These are phyloP conservation scores for Phylloporus sp. DNA, from an alignment of 768 basidiomycete genomes.

Conservation along the genomic window DNA sequence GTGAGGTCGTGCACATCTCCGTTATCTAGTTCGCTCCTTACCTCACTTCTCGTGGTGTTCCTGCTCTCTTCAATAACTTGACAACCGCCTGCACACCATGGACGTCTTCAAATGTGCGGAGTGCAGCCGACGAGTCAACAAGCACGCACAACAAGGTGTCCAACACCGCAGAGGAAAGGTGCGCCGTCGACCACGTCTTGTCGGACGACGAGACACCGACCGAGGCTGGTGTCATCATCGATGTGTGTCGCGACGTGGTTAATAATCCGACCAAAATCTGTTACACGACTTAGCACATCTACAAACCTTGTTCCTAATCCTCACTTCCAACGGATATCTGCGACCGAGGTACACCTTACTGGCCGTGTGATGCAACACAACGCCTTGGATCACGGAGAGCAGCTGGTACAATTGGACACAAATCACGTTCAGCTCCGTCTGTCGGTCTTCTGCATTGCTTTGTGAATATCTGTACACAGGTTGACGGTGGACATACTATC, in stretches of 20 bases:
- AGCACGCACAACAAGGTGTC: slow-evolving; percentile 85
- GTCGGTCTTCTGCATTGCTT: slow-evolving; percentile 36
- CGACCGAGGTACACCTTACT: slow-evolving; percentile 73
- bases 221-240: slow-evolving; percentile 26
- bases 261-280: slow-evolving; percentile 74
- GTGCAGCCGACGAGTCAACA: slow-evolving; percentile 76
- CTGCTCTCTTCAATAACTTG: slow-evolving; percentile 82
- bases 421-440: slow-evolving; percentile 45
- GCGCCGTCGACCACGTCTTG: slow-evolving; percentile 22
- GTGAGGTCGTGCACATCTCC: slow-evolving; percentile 1
- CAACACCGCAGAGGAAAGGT: slow-evolving; percentile 70
- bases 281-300: slow-evolving; percentile 3
- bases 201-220: slow-evolving; percentile 15
- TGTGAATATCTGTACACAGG: slow-evolving; percentile 3
- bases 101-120: slow-evolving; percentile 74
- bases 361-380: slow-evolving; percentile 60
- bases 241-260: slow-evolving; percentile 62
- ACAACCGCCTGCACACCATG: slow-evolving; percentile 80
- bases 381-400: slow-evolving; percentile 73
- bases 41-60: slow-evolving; percentile 86
- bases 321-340: slow-evolving; percentile 63
- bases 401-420: slow-evolving; percentile 53
- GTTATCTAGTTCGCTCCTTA: slow-evolving; percentile 58
- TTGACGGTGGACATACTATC: slow-evolving; percentile 36
- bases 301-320: background rate